These are phyloP conservation scores for Tetrapisispora arboricola DNA, from an alignment of 805 yeast species.

Conservation along the genomic window DNA sequence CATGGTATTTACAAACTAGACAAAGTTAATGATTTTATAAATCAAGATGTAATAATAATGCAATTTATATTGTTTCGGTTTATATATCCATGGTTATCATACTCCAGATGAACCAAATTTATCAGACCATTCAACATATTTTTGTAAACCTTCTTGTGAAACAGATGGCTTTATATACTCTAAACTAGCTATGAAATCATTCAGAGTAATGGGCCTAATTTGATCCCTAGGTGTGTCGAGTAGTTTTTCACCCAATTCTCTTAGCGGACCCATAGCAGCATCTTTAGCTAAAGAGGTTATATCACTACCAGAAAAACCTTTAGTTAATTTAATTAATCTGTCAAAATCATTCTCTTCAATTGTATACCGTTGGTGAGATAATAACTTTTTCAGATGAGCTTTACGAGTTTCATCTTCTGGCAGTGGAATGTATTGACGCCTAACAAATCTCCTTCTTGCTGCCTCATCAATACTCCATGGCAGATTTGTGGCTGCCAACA, in stretches of 20 bases:
- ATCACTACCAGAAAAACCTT: conserved; percentile 88
- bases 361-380: conserved; percentile 63
- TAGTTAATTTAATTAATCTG: conserved; percentile 53
- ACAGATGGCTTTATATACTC: conserved; percentile 82
- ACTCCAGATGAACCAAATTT: conserved; percentile 85
- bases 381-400: conserved; percentile 56
- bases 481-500: conserved; percentile 86
- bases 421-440: conserved; percentile 85
- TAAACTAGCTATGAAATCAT: conserved; percentile 69
- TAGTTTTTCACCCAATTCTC: conserved; percentile 80
- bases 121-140: conserved; percentile 83
- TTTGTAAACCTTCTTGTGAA: conserved; percentile 62
- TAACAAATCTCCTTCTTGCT: conserved; percentile 84
- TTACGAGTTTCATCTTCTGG: conserved; percentile 80
- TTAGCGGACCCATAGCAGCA: conserved; percentile 95
- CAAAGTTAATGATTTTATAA: not conserved
- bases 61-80: not conserved
- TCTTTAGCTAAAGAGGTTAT: conserved; percentile 89
- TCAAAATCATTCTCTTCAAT: conserved; percentile 54
- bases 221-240: conserved; percentile 57
- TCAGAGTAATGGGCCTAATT: conserved; percentile 63
- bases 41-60: not conserved
- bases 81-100: conserved; percentile 17
- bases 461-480: conserved; percentile 99
- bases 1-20: not conserved